Conservation (phyloP, 2,329 filamentous ascomycete species). For the Berkeleyomyces rouxiae region DNA sequence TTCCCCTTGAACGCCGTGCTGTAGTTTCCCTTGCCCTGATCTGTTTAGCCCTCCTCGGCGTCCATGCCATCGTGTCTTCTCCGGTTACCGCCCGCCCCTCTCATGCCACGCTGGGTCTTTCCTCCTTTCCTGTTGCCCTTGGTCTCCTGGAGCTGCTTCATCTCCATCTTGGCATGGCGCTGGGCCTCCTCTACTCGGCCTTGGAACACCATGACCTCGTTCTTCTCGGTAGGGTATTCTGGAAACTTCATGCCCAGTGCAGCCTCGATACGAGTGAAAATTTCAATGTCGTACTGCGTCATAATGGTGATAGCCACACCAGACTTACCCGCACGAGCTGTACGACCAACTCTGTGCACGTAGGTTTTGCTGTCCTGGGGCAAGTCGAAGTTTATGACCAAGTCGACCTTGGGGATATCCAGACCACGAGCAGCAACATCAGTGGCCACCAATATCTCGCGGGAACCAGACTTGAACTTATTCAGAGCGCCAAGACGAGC, state of each 20-base stretch:
- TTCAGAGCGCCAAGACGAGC: conserved; percentile 72
- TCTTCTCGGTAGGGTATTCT: conserved; percentile 54
- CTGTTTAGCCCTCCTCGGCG: conserved; percentile 46
- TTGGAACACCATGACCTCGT: conserved; percentile 72
- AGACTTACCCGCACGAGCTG: conserved; percentile 70
- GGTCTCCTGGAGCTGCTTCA: conserved; percentile 65
- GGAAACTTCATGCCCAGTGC: conserved; percentile 62
- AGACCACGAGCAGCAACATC: conserved; percentile 88
- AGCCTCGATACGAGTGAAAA: conserved; percentile 66
- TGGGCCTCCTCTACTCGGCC: conserved; percentile 70
- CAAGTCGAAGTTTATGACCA: conserved; percentile 74
- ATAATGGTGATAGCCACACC: conserved; percentile 68
- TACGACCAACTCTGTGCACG: conserved; percentile 76
- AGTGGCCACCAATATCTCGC: conserved; percentile 79
- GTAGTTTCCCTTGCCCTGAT: neutral
- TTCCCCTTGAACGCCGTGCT: neutral
- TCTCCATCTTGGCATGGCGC: conserved; percentile 57
- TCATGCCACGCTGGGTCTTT: conserved; percentile 22
- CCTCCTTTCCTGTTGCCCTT: conserved; percentile 38
- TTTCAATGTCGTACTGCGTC: conserved; percentile 74
- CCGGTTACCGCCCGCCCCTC: conserved; percentile 24
- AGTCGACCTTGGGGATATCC: conserved; percentile 80
- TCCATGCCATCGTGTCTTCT: conserved; percentile 49
- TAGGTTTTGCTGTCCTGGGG: conserved; percentile 80
- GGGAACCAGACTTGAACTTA: conserved; percentile 69